Evolutionary conservation across 352 stramenopile genomes (phyloP).

Genomic region (Globisporangium rhizosaccharum): DNA sequence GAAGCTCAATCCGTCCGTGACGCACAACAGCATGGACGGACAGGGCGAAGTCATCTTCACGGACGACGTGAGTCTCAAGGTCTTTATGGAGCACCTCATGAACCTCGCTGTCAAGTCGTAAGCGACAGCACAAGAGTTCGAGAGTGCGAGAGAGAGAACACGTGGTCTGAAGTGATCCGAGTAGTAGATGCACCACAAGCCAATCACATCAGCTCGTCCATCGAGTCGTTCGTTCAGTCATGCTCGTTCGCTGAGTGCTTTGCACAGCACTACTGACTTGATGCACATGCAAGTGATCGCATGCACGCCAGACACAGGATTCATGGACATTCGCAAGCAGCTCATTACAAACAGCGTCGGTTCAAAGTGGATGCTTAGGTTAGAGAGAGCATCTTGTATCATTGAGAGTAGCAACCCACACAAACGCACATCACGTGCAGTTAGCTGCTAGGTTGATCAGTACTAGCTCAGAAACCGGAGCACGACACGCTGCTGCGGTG

Average conservation of each 20-base stretch:
- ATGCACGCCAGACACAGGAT: background rate
- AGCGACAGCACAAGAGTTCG: background rate
- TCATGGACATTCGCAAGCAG: background rate
- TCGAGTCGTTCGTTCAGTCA: background rate
- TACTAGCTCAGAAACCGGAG: too few species aligned
- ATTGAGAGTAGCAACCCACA: too few species aligned
- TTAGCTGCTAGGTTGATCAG: too few species aligned
- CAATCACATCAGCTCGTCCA: too few species aligned
- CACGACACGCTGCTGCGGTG: too few species aligned
- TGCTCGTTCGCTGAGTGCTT: too few species aligned
- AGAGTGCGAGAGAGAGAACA: background rate
- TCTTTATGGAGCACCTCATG: constrained; percentile 99
- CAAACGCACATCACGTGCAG: too few species aligned
- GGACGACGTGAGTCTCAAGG: constrained; percentile 99
- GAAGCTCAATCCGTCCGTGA: constrained; percentile 98
- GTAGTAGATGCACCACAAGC: too few species aligned
- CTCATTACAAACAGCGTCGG: background rate
- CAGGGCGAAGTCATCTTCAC: constrained; percentile 97
- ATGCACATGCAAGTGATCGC: background rate
- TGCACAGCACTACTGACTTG: too few species aligned
- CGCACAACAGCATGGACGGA: constrained; percentile 94
- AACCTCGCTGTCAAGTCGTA: constrained; percentile 87
- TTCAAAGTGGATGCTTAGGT: background rate
- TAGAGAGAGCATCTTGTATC: background rate
- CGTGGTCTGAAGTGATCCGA: too few species aligned